Base-by-base conservation (phyloP, 768 basidiomycete genomes). In the Multifurca ochricompacta region DNA sequence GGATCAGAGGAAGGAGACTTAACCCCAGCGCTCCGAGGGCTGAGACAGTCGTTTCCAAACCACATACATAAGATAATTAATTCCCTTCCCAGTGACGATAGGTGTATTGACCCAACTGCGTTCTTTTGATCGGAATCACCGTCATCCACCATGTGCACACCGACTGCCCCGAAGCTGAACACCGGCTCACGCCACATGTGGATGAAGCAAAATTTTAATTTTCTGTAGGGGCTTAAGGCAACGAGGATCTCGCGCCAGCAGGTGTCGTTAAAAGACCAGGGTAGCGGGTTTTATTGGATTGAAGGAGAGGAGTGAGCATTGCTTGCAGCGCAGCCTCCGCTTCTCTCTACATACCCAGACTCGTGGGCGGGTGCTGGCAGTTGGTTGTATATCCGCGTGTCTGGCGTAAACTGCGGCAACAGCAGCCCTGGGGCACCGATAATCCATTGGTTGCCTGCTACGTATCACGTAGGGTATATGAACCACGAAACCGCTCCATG, bases 41-140 rank as follows among this genome's bases (percentile, higher is more conserved):
- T 49, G 57, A 18, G 4, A 19, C 45, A 59, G 32, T n/a, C n/a
- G n/a, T n/a, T n/a, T n/a, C n/a, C 34, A 19, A 59, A 57, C 19
- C 27, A 25, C 13, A 34, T 31, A 31, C 56, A 58, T 36, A 48
- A 37, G n/a, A n/a, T n/a, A n/a, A n/a, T n/a, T n/a, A n/a, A n/a
- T n/a, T n/a, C n/a, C n/a, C n/a, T n/a, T n/a, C n/a, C n/a, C n/a
- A n/a, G n/a, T n/a, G n/a, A n/a, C n/a, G 58, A 43, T 35, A 58
- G 8, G 35, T 19, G 28, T 30, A 47, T 30, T 31, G 52, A 36
- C 7, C 40, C 40, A 16, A 27, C 14, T 13, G 40, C 30, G 18
- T 50, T 42, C 19, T 37, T 23, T 27, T 27, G 39, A 39, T 28
- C 23, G 16, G 32, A 27, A 27, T 43, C 39, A 14, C 13, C 8